Evolutionary conservation across 2,329 filamentous ascomycete genomes (phyloP).

Genomic region (Diaporthe longicolla): DNA sequence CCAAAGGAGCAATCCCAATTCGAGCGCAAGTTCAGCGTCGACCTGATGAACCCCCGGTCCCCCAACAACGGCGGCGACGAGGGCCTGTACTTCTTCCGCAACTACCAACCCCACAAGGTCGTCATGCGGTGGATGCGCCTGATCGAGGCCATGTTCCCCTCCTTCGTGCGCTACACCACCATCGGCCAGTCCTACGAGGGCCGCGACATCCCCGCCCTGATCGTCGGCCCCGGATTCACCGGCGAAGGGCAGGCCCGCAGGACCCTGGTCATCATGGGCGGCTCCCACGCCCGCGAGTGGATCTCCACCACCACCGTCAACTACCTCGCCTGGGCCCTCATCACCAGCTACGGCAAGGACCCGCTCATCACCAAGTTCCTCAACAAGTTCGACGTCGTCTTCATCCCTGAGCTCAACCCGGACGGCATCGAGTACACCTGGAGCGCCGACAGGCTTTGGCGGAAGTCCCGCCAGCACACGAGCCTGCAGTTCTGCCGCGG

Average conservation of each 20-base stretch:
- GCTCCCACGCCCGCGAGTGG: conserved; percentile 96
- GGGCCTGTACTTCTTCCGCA: conserved; percentile 82
- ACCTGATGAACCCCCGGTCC: conserved; percentile 47
- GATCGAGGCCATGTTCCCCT: conserved; percentile 90
- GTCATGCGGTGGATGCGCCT: conserved; percentile 94
- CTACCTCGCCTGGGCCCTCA: conserved; percentile 90
- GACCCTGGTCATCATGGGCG: conserved; percentile 86
- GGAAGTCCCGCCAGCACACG: conserved; percentile 91
- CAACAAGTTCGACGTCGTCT: conserved; percentile 87
- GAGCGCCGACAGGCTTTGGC: conserved; percentile 92
- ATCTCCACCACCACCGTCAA: conserved; percentile 93
- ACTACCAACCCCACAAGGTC: conserved; percentile 84
- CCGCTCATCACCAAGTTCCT: conserved; percentile 81
- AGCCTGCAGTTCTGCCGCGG: conserved; percentile 86
- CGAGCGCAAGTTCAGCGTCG: conserved; percentile 48
- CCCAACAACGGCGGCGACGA: conserved; percentile 49
- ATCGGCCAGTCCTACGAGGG: conserved; percentile 92
- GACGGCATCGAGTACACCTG: conserved; percentile 97
- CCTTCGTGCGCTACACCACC: conserved; percentile 78
- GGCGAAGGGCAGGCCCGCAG: conserved; percentile 69
- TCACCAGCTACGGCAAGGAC: conserved; percentile 84
- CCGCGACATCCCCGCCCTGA: conserved; percentile 85
- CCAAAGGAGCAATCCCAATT: conserved; percentile 42
- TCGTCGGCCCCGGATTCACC: conserved; percentile 72
- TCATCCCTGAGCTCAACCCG: conserved; percentile 91